Conservation (phyloP, 2,329 filamentous ascomycete species). For the Fusarium illudens region DNA sequence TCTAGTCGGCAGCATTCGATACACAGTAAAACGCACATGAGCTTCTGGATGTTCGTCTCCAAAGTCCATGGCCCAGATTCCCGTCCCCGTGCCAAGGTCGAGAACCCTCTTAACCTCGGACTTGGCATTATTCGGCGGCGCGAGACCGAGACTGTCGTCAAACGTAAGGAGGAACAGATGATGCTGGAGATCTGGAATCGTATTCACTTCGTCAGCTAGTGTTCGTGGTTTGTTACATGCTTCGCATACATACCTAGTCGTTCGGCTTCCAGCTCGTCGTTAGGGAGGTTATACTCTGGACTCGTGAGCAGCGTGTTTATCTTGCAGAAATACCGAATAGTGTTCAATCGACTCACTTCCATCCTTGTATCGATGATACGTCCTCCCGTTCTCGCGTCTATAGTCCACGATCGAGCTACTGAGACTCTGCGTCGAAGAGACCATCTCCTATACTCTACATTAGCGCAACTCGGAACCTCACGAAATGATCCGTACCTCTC, state of each 20-base stretch:
- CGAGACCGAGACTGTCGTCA: conserved; percentile 9
- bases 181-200: conserved; percentile 7
- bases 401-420: conserved; percentile 6
- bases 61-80: conserved; percentile 16
- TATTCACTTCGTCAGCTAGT: neutral
- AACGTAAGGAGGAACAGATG: conserved; percentile 9
- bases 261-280: conserved; percentile 5
- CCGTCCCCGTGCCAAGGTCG: conserved; percentile 8
- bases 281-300: conserved; percentile 8
- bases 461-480: fast-evolving
- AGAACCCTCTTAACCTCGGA: neutral
- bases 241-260: neutral
- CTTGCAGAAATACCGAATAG: too few relatives aligned
- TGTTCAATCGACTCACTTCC: neutral
- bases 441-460: neutral
- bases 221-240: neutral
- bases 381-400: conserved; percentile 8
- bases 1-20: fast-evolving
- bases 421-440: neutral
- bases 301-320: neutral
- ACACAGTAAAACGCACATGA: neutral
- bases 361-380: conserved; percentile 11
- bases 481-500: neutral
- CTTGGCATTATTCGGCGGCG: neutral
- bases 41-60: conserved; percentile 25